Evolutionary conservation across 176 grass and related monocot genomes (phyloP), one percentile per base, ranked within the genome.

Genomic region (Lolium perenne): DNA sequence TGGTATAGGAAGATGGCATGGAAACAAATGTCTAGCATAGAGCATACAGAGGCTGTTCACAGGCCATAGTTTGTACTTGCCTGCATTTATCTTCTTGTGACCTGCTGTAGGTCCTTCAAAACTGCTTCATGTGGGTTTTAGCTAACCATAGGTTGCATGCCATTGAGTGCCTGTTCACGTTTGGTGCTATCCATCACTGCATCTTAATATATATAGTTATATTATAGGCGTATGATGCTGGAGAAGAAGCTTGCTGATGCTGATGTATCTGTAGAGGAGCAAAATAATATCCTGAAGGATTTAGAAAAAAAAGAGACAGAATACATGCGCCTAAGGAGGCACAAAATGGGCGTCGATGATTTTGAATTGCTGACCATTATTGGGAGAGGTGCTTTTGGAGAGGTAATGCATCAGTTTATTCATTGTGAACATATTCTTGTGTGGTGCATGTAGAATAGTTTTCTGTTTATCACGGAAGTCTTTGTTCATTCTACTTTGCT

Each of bases 281-380:
- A 92, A 57, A 86, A 83, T 76, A 86, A 82, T 77, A 83, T 95
- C 45, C 26, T 95, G 38, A 92, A 92, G 88, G 83, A 90, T 80
- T 90, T 92, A 20, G 93, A 92, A 26, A 92, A 92, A 73, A 92
- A 90, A 56, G 93, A 95, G 84, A 90, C 88, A 61, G 90, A 95
- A 81, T 90, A 90, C 76, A 95, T 95, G 93, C 88, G 93, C 12
- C 62, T 86, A 80, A 76, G 83, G 85, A 90, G 90, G 80, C 90
- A 88, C 77, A 95, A 95, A 86, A 92, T 92, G 93, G 90, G 93
- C 7, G 93, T 92, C 68, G 93, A 95, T 84, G 93, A 95, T 86
- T 95, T 95, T 90, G 90, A 95, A 90, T 82, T 92, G 71, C 63
- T 95, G 55, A 95, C 93, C 17, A 92, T 95, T 78, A 92, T 95